Evolutionary conservation across 140 eudicot species (phyloP).

Genomic region (Stevia rebaudiana): DNA sequence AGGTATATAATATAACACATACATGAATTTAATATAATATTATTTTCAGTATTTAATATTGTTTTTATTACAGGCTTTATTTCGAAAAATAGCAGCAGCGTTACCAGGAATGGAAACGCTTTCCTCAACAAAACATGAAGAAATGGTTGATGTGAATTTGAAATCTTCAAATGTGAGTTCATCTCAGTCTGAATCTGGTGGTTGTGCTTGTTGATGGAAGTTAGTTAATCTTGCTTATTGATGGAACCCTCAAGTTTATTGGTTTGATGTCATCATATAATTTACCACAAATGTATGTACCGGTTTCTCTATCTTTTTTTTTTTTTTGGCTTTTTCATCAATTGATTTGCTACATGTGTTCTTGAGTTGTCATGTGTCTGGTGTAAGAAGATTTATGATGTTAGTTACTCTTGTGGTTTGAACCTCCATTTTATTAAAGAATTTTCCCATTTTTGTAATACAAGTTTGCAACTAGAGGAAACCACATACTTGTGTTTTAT

Average conservation of each 20-base stretch:
- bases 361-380: slow-evolving; percentile 14
- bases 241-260: slow-evolving; percentile 7
- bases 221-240: slow-evolving; percentile 10
- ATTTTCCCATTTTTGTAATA: too few species aligned
- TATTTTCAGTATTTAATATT: too few species aligned
- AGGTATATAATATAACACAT: slow-evolving; percentile 26
- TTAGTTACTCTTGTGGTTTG: background rate
- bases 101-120: slow-evolving; percentile 65
- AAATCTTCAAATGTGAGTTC: slow-evolving; percentile 38
- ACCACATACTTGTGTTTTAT: too few species aligned
- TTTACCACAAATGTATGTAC: slow-evolving; percentile 25
- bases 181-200: slow-evolving; percentile 40
- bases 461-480: too few species aligned
- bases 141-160: slow-evolving; percentile 57
- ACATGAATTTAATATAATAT: too few species aligned
- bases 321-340: slow-evolving; percentile 1
- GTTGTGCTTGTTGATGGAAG: slow-evolving; percentile 42
- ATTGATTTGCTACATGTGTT: slow-evolving; percentile 8
- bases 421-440: background rate
- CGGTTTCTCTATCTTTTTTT: background rate
- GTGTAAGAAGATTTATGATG: slow-evolving; percentile 18
- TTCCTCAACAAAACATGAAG: slow-evolving; percentile 58
- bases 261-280: slow-evolving; percentile 10
- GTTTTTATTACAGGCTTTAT: slow-evolving; percentile 45
- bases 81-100: slow-evolving; percentile 58